Evolutionary conservation across 352 stramenopile genomes (phyloP).

Genomic region (Phytophthora podocarpi): DNA sequence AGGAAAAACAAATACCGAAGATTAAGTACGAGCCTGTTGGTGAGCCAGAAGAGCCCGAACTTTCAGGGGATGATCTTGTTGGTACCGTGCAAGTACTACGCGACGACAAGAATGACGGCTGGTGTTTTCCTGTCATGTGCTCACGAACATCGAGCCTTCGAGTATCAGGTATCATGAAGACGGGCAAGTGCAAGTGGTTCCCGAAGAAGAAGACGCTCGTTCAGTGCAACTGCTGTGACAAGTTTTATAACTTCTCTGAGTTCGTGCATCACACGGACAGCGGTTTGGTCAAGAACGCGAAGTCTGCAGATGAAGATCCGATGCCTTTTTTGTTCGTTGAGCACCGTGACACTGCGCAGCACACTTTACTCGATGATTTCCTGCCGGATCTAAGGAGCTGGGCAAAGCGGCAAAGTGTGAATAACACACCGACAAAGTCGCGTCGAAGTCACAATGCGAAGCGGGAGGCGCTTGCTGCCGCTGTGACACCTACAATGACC

Average conservation of each 20-base stretch:
- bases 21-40: slow-evolving; percentile 7
- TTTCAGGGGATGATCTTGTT: slow-evolving; percentile 29
- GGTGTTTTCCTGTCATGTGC: slow-evolving; percentile 31
- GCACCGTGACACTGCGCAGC: slow-evolving; percentile 17
- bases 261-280: slow-evolving; percentile 36
- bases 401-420: slow-evolving; percentile 4
- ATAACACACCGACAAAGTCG: slow-evolving; percentile 14
- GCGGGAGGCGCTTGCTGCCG: background rate
- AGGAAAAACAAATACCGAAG: background rate
- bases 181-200: slow-evolving; percentile 26
- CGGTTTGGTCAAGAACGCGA: slow-evolving; percentile 22
- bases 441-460: slow-evolving; percentile 1
- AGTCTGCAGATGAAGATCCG: slow-evolving; percentile 17
- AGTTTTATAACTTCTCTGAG: slow-evolving; percentile 1
- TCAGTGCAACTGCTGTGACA: slow-evolving; percentile 28
- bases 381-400: slow-evolving; percentile 15
- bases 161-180: slow-evolving; percentile 25
- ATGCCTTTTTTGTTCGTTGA: slow-evolving; percentile 37
- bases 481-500: background rate
- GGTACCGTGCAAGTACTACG: slow-evolving; percentile 17
- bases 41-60: slow-evolving; percentile 8
- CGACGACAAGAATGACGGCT: slow-evolving; percentile 10
- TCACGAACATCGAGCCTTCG: slow-evolving; percentile 27
- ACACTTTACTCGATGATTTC: slow-evolving; percentile 22
- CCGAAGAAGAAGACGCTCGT: slow-evolving; percentile 10